A percentile compares a stretch with the other conserved stretches of the same genome.
Conservation (phyloP, 306 rosid species). For the Datisca glomerata region DNA sequence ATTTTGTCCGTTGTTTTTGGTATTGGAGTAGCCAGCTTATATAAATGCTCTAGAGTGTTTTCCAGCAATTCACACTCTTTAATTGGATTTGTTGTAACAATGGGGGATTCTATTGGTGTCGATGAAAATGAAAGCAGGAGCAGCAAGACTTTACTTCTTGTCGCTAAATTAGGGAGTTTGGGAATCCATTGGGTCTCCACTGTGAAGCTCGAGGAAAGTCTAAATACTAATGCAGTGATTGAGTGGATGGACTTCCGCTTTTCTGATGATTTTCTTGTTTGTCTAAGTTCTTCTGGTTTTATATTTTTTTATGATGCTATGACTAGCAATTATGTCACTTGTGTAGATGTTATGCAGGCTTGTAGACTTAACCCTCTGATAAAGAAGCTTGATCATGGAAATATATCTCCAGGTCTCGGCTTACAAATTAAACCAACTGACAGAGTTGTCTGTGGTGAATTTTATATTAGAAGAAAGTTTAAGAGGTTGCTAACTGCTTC, state of each 20-base stretch:
- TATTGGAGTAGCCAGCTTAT: slow-evolving; percentile 42
- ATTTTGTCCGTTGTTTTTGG: slow-evolving; percentile 40
- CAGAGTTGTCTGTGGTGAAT: slow-evolving; percentile 17
- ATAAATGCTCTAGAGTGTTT: slow-evolving; percentile 60
- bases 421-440: slow-evolving; percentile 19
- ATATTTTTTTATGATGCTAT: slow-evolving; percentile 51
- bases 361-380: slow-evolving; percentile 28
- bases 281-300: slow-evolving; percentile 64
- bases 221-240: slow-evolving; percentile 21
- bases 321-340: slow-evolving; percentile 61
- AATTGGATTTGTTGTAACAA: slow-evolving; percentile 54
- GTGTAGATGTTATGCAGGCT: slow-evolving; percentile 43
- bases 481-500: slow-evolving; percentile 69
- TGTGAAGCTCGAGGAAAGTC: slow-evolving; percentile 59
- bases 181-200: slow-evolving; percentile 74
- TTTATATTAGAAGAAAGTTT: slow-evolving; percentile 32
- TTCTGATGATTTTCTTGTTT: slow-evolving; percentile 64
- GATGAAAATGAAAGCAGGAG: slow-evolving; percentile 20
- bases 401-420: too few relatives aligned
- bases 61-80: slow-evolving; percentile 59
- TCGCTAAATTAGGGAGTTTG: slow-evolving; percentile 44
- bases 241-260: slow-evolving; percentile 74
- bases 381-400: background rate
- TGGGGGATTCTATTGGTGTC: slow-evolving; percentile 21
- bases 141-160: slow-evolving; percentile 45